phyloP scores from a whole-genome alignment of 768 basidiomycete species.

The Boletus sensibilis region DNA sequence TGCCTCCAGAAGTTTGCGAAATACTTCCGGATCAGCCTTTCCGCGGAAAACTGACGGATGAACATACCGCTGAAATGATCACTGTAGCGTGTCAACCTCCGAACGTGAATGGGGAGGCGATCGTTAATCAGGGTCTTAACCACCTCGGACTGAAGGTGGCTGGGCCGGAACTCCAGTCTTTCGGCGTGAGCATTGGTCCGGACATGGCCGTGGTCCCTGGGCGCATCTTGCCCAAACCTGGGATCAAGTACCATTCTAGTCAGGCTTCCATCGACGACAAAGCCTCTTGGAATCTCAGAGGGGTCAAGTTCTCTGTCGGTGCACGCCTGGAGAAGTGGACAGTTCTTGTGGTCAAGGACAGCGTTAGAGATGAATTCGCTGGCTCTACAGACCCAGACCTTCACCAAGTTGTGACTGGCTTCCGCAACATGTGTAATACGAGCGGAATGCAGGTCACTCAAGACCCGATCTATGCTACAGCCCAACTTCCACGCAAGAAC shows the following conservation, averaged over 20 bases:
- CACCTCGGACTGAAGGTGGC: constrained; percentile 42
- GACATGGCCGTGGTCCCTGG: constrained; percentile 58
- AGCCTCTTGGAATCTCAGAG: constrained; percentile 54
- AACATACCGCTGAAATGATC: constrained; percentile 54
- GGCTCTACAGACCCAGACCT: constrained; percentile 56
- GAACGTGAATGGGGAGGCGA: constrained; percentile 47
- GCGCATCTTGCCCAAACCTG: constrained; percentile 46
- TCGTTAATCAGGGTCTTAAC: constrained; percentile 41
- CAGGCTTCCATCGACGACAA: constrained; percentile 39
- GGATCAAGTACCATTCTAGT: constrained; percentile 39
- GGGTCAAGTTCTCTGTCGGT: constrained; percentile 59
- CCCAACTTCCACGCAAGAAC: constrained; percentile 49
- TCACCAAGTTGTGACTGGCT: constrained; percentile 44
- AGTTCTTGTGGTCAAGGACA: constrained; percentile 66
- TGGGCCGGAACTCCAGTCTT: constrained; percentile 38
- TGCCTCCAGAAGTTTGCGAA: constrained; percentile 50
- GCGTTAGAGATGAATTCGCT: constrained; percentile 59
- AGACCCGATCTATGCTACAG: constrained; percentile 34
- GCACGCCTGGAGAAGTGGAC: constrained; percentile 60
- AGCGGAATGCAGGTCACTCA: constrained; percentile 59
- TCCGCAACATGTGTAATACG: constrained; percentile 57
- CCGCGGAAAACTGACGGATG: constrained; percentile 53
- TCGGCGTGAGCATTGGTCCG: constrained; percentile 45
- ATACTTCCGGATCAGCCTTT: constrained; percentile 43
- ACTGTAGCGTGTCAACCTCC: constrained; percentile 48